Conservation (phyloP, 2,329 filamentous ascomycete genomes). For the Calonectria pseudoturangicola region DNA sequence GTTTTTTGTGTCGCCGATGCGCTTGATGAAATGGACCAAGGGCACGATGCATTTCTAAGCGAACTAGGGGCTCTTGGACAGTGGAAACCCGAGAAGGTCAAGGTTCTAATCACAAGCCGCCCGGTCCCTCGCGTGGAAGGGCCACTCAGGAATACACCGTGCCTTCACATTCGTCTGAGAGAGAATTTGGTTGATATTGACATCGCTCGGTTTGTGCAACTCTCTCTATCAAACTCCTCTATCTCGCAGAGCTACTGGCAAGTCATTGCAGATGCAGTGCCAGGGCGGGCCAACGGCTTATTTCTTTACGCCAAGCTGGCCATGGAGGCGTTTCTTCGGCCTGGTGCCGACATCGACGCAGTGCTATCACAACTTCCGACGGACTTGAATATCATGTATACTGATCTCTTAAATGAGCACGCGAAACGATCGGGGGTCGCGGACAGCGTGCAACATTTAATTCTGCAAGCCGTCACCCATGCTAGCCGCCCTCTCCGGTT, state of each 20-base stretch:
- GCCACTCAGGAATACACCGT: constrained; percentile 51
- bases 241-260: constrained; percentile 46
- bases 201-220: constrained; percentile 61
- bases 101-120: constrained; percentile 66
- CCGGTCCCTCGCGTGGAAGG: constrained; percentile 58
- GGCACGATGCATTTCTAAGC: constrained; percentile 57
- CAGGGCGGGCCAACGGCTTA: constrained; percentile 38
- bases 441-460: constrained; percentile 7
- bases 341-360: constrained; percentile 5
- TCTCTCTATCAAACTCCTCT: constrained; percentile 39
- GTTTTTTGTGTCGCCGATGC: constrained; percentile 66
- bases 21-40: constrained; percentile 68
- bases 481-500: constrained; percentile 41
- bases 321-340: constrained; percentile 37
- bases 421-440: constrained; percentile 30
- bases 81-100: constrained; percentile 58
- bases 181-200: constrained; percentile 61
- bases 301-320: constrained; percentile 48
- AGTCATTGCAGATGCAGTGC: constrained; percentile 31
- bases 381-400: constrained; percentile 40
- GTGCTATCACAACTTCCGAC: constrained; percentile 24
- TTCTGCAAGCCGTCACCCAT: constrained; percentile 42
- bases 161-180: constrained; percentile 62
- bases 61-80: constrained; percentile 58
- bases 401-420: constrained; percentile 37